phyloP scores from a whole-genome alignment of 148 eudicot species.

The Amaranthus cruentus region DNA sequence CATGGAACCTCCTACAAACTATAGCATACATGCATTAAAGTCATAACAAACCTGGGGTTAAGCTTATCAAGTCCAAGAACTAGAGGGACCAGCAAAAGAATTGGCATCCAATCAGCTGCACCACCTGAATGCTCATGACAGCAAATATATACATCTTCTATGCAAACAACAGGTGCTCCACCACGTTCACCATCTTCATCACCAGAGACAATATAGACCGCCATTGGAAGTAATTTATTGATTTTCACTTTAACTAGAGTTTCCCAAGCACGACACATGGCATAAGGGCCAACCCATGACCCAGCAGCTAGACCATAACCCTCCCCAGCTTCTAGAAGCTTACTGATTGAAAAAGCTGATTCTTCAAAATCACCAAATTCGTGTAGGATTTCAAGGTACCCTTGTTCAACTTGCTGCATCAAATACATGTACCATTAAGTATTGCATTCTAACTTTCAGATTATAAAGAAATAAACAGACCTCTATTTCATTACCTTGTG shows the following conservation, averaged over 20 bases:
- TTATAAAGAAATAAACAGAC: neutral
- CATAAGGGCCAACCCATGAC: constrained; percentile 97
- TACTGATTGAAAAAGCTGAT: constrained; percentile 76
- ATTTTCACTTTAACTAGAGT: constrained; percentile 41
- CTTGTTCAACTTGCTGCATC: constrained; percentile 63
- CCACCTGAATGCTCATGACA: constrained; percentile 59
- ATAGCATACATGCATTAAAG: neutral
- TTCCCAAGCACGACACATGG: constrained; percentile 99
- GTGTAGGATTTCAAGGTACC: constrained; percentile 65
- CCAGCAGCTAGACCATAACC: constrained; percentile 88
- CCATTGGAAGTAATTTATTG: constrained; percentile 50
- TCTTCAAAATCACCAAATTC: constrained; percentile 79
- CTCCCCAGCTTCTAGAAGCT: constrained; percentile 78
- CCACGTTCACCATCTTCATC: constrained; percentile 99
- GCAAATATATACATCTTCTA: constrained; percentile 64
- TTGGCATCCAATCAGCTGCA: constrained; percentile 63
- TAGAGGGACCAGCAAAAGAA: constrained; percentile 83
- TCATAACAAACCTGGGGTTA: constrained; percentile 67
- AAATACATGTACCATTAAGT: constrained; percentile 1
- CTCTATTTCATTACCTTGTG: neutral
- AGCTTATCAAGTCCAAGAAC: constrained; percentile 95
- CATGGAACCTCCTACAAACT: neutral
- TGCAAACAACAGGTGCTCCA: constrained; percentile 92
- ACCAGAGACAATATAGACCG: constrained; percentile 86
- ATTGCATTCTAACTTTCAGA: neutral